Evolutionary conservation across 768 basidiomycete genomes (phyloP), one percentile per base, ranked within the genome.

Genomic region (Mycena kentingensis): DNA sequence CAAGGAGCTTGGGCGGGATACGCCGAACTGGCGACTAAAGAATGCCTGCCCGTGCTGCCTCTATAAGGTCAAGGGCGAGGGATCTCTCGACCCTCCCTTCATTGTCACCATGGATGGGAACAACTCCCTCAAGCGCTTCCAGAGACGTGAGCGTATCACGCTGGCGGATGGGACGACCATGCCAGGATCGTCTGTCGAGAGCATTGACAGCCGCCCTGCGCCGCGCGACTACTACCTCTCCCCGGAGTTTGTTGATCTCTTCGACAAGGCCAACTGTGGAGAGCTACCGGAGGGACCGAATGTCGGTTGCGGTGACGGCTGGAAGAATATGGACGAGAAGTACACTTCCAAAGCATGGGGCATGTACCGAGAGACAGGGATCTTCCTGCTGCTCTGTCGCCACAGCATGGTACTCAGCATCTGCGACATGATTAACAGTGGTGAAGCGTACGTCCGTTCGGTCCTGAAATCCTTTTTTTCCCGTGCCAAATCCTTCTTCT

Each of bases 401-500:
- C 71, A 74, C 63, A 69, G 71, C 2, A 57, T 70, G 0, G 52
- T 68, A 24, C 50, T 71, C 1, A 60, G 55, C 46, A 37, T 71
- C 1, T 51, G 54, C 1, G 73, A 75, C 45, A 70, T 73, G 69
- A 43, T 71, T 8, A 32, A 39, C n/a, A 70, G 67, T 50, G 70
- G 72, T 5, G 68, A 75, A 50, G 52, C 71, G 73, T 73, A 59
- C 45, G 70, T 65, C n/a, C n/a, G n/a, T n/a, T n/a, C n/a, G n/a
- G n/a, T n/a, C n/a, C n/a, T n/a, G n/a, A n/a, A n/a, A n/a, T n/a
- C n/a, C n/a, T n/a, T n/a, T n/a, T n/a, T n/a, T n/a, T n/a, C n/a
- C n/a, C n/a, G n/a, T n/a, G n/a, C n/a, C n/a, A n/a, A n/a, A n/a
- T n/a, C n/a, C n/a, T n/a, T n/a, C n/a, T n/a, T n/a, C n/a, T n/a